Evolutionary conservation across 148 eudicot species (phyloP), one percentile per base, ranked within the genome.

Genomic region (Rhododendron vialii): DNA sequence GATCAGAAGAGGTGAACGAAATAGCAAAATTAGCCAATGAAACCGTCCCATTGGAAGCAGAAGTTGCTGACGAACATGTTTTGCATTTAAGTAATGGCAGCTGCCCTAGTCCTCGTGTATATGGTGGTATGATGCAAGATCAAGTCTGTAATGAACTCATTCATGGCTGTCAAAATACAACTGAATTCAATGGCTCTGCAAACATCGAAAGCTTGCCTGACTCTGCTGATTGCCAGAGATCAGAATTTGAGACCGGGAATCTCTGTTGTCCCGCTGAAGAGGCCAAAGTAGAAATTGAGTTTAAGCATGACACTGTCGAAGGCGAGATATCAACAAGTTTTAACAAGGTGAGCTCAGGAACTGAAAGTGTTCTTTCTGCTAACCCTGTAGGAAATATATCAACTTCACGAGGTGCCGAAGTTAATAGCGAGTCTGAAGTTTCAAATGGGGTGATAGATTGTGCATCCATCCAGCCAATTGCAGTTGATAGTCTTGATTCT

Each of bases 281-380:
- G 43, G 77, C 85, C 74, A n/a, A 81, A 50, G 61, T 76, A 53
- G 88, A 87, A 86, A 82, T 78, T 85, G 74, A 84, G 41, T 77
- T 83, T 89, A 85, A 84, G 80, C 82, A 73, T 78, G 85, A 75
- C 82, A 84, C 77, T 50, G 85, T 55, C 79, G 87, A 84, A 43
- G 88, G 30, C 82, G 90, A 85, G 18, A 85, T 47, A 30, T 77
- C 85, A 78, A 59, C 82, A 71, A 67, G 86, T 85, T 73, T 61
- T 69, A 81, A 75, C 81, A 88, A 61, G 41, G 76, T 63, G 41
- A 81, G 75, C 86, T 36, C 84, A n/a, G 84, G 74, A 86, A 69
- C 90, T 77, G 86, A 89, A 41, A 86, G 88, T 41, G 87, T 81
- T 59, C 87, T 88, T 36, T 84, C 90, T 24, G 82, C 89, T 79